phyloP scores from a whole-genome alignment of 306 rosid species.

The Quercus berberidifolia region DNA sequence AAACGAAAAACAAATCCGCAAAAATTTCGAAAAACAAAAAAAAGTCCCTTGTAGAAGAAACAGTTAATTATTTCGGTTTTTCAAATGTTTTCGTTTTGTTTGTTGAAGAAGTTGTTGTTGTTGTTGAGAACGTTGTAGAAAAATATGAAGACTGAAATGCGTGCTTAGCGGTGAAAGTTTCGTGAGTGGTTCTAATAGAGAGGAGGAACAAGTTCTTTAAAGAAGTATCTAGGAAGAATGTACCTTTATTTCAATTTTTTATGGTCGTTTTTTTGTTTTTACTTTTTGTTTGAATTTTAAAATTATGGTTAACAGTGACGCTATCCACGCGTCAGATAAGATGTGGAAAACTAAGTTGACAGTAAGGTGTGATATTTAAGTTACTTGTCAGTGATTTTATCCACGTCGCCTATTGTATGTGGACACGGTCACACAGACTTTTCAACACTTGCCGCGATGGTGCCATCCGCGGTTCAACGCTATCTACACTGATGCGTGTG shows the following conservation, averaged over 20 bases:
- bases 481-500: not conserved
- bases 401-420: not conserved
- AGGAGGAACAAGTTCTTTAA: no score
- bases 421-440: not conserved
- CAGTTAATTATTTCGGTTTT: no score
- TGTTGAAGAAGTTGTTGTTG: not conserved
- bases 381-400: not conserved
- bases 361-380: not conserved
- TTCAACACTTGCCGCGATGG: conserved; percentile 21
- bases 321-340: not conserved
- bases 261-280: not conserved
- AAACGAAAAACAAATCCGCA: not conserved
- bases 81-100: no score
- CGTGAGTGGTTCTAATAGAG: not conserved
- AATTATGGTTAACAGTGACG: not conserved
- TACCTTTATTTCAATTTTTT: no score
- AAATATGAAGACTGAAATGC: not conserved
- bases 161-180: not conserved
- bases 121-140: not conserved
- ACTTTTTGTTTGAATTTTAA: not conserved
- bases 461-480: conserved; percentile 2
- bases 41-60: no score
- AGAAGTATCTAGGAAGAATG: not conserved
- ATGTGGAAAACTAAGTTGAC: not conserved
- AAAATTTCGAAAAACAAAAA: no score